Conservation (phyloP, 345 rosid species). For the Rubroshorea leprosula region DNA sequence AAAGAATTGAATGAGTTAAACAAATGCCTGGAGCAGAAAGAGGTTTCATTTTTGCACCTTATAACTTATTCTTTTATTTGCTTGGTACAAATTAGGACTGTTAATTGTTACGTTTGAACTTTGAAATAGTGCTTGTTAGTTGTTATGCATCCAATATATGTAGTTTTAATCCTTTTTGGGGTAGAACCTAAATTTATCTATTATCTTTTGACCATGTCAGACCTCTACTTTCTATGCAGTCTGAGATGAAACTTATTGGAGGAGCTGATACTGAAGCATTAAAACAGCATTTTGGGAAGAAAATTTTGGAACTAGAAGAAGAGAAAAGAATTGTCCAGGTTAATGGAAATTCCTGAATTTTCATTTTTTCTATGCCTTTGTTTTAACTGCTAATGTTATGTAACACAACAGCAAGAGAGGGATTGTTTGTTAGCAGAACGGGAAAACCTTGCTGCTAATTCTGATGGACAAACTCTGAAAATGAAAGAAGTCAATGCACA, state of each 20-base stretch:
- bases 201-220: constrained; percentile 7
- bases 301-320: constrained; percentile 69
- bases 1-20: constrained; percentile 78
- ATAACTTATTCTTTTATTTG: constrained; percentile 2
- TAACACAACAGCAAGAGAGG: constrained; percentile 52
- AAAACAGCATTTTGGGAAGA: constrained; percentile 65
- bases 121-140: not conserved
- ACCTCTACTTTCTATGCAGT: constrained; percentile 45
- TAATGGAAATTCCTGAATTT: constrained; percentile 12
- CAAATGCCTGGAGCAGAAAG: constrained; percentile 83
- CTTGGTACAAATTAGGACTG: not conserved
- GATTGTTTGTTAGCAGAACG: constrained; percentile 57
- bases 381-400: constrained; percentile 12
- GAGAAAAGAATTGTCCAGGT: constrained; percentile 64
- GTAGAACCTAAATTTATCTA: too few relatives aligned
- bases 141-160: too few relatives aligned
- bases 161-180: too few relatives aligned
- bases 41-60: constrained; percentile 37
- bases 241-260: constrained; percentile 62
- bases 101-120: constrained; percentile 1
- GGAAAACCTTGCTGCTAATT: constrained; percentile 47
- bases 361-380: constrained; percentile 10
- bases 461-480: constrained; percentile 56
- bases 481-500: constrained; percentile 48
- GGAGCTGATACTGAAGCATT: constrained; percentile 50